phyloP scores from a whole-genome alignment of 768 basidiomycete genomes.

The Leccinum subgranulosum region DNA sequence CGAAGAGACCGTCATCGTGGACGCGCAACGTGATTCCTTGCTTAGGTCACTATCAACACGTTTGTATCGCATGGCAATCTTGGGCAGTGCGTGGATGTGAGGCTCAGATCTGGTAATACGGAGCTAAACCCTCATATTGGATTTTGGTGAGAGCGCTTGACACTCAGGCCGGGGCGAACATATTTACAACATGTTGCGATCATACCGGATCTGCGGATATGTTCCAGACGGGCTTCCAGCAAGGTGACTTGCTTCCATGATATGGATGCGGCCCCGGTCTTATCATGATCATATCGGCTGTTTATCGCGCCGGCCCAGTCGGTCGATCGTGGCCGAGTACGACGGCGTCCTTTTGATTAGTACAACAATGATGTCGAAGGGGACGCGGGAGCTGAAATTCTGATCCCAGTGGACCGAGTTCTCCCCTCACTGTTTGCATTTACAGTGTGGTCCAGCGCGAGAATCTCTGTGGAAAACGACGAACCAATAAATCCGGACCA shows the following conservation, averaged over 20 bases:
- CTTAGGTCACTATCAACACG: neutral
- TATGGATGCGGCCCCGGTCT: constrained; percentile 3
- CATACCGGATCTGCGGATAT: neutral
- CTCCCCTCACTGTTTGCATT: neutral
- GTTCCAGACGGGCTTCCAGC: neutral
- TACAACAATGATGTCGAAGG: neutral
- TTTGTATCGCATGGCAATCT: neutral
- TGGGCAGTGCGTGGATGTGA: neutral
- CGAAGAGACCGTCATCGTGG: neutral
- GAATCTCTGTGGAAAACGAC: neutral
- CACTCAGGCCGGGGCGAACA: neutral
- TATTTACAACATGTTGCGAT: neutral
- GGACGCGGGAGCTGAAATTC: neutral
- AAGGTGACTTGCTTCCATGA: neutral
- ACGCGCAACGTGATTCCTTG: neutral
- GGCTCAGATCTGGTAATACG: neutral
- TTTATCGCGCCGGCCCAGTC: neutral
- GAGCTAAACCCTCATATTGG: neutral
- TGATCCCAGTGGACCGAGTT: neutral
- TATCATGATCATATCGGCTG: constrained; percentile 4
- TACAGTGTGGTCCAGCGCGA: neutral
- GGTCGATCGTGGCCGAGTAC: neutral
- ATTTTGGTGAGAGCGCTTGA: neutral
- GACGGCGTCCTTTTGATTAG: constrained; percentile 5
- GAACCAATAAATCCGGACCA: neutral